A percentile compares a stretch with the other conserved stretches of the same genome.
phyloP scores from a whole-genome alignment of 768 basidiomycete species.

The Coprinopsis marcescibilis region DNA sequence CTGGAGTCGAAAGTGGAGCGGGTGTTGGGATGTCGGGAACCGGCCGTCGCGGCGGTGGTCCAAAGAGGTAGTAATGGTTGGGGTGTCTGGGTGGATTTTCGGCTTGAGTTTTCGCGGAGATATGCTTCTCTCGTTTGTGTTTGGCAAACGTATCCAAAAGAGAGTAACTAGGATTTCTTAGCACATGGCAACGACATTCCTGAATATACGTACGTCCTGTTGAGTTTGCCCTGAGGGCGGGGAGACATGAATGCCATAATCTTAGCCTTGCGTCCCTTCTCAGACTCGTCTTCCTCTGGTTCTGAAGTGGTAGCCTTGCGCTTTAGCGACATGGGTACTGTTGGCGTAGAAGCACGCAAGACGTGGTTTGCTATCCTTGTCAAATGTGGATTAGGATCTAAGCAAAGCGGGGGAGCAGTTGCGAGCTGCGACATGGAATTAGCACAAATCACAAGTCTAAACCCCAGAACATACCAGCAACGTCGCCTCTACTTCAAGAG shows the following conservation, averaged over 20 bases:
- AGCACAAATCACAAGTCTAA: too few relatives aligned
- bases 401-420: slow-evolving; percentile 69
- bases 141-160: slow-evolving; percentile 47
- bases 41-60: slow-evolving; percentile 16
- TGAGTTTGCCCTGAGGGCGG: slow-evolving; percentile 38
- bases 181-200: slow-evolving; percentile 1
- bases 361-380: slow-evolving; percentile 72
- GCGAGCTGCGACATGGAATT: slow-evolving; percentile 46
- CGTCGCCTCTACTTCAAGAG: slow-evolving; percentile 69
- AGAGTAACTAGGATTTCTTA: slow-evolving; percentile 38
- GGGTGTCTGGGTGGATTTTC: slow-evolving; percentile 19
- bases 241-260: slow-evolving; percentile 80
- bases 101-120: slow-evolving; percentile 23
- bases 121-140: slow-evolving; percentile 21
- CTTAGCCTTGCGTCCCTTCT: slow-evolving; percentile 66
- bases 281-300: slow-evolving; percentile 70
- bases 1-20: slow-evolving; percentile 18
- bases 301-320: slow-evolving; percentile 68
- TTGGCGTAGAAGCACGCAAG: slow-evolving; percentile 64
- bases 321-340: slow-evolving; percentile 69
- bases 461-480: slow-evolving; percentile 54
- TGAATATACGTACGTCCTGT: slow-evolving; percentile 40
- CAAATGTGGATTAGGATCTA: slow-evolving; percentile 75
- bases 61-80: slow-evolving; percentile 17
- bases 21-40: slow-evolving; percentile 13